Evolutionary conservation across 73 alveolate genomes (phyloP), one percentile per base, ranked within the genome.

Genomic region (Paramecium caudatum): DNA sequence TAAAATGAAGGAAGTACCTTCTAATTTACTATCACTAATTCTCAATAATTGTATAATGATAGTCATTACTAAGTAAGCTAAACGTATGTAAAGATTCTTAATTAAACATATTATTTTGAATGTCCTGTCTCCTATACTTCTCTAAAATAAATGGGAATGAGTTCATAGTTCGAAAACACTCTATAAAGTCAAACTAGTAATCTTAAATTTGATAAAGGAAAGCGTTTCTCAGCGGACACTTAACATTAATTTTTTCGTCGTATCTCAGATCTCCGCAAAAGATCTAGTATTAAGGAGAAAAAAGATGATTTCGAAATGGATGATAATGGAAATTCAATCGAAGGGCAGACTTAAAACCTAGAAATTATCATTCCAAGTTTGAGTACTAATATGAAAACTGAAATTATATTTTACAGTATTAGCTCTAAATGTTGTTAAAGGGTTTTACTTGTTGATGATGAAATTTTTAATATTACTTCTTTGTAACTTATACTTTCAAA

Each of bases 371-470:
- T 68, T 25, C 84, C 84, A 10, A 34, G 61, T 34, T n/a, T 68
- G 19, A 49, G 34, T 13, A 68, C 84, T n/a, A 68, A 68, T 30
- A 32, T 68, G 25, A 68, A 68, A 32, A 68, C 84, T 8, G 19
- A 68, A 34, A 37, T 68, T 32, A 43, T 68, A n/a, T 16, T 32
- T 32, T 68, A 68, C 15, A 1, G 34, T 10, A 34, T 68, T 30
- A 68, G 61, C 34, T 34, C 25, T 7, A 30, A 13, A 41, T 74
- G 88, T 21, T 74, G 88, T 21, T 6, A 23, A 8, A 74, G 47
- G 55, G 65, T 74, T 21, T 43, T 74, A 45, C 36, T 74, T 0
- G 88, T 43, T 3, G 88, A 74, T 74, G 88, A 74, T 41, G 88
- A 74, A 74, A 7, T 10, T 19, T 74, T 74, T 74, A 74, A 74